phyloP scores from a whole-genome alignment of 768 basidiomycete genomes.

The Pleurotus citrinopileatus region DNA sequence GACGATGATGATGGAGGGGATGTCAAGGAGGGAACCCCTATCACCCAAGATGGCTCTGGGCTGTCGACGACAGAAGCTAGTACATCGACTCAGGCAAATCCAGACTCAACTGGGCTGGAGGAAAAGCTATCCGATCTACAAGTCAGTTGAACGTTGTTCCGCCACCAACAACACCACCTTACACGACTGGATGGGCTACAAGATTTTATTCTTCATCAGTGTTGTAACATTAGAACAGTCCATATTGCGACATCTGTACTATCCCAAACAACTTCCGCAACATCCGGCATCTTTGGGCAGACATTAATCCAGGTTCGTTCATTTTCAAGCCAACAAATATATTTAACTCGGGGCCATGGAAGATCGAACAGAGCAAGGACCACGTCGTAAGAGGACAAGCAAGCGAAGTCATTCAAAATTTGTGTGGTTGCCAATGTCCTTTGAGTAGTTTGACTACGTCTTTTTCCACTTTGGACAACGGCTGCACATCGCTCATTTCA shows the following conservation, averaged over 20 bases:
- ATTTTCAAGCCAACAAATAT: too few species aligned
- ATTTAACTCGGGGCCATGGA: too few species aligned
- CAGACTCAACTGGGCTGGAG: background rate
- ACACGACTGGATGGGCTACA: too few species aligned
- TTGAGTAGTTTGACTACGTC: conserved; percentile 57
- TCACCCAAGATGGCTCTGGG: too few species aligned
- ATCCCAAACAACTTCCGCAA: too few species aligned
- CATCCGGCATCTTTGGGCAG: too few species aligned
- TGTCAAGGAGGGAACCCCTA: conserved; percentile 10
- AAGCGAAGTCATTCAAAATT: conserved; percentile 30
- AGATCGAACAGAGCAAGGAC: too few species aligned
- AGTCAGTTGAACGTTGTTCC: conserved; percentile 2
- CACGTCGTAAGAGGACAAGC: background rate
- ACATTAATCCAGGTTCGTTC: too few species aligned
- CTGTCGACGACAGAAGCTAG: background rate
- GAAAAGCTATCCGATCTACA: background rate
- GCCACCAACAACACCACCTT: too few species aligned
- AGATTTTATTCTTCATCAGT: background rate
- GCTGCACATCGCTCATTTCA: conserved; percentile 13
- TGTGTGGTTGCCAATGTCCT: conserved; percentile 68
- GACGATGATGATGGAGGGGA: conserved; percentile 20
- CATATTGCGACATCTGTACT: too few species aligned
- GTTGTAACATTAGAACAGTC: too few species aligned
- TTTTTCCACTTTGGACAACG: conserved; percentile 47
- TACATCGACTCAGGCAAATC: background rate